phyloP scores from a whole-genome alignment of 257 asterid species.

The Phtheirospermum japonicum region DNA sequence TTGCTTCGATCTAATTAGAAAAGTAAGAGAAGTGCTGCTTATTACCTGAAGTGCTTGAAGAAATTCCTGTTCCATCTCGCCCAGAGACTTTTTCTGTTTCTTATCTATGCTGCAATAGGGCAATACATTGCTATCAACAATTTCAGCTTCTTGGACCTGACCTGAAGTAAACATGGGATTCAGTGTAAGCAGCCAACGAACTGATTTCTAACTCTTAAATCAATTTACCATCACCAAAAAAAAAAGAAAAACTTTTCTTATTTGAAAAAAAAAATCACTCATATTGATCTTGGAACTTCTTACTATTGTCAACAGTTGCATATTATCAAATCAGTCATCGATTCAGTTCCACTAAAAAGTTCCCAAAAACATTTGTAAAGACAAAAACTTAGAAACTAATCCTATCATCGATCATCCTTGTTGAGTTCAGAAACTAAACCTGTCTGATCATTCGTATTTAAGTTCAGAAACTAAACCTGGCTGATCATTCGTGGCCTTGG shows the following conservation, averaged over 20 bases:
- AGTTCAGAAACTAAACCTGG: constrained; percentile 42
- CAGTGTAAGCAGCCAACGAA: not conserved
- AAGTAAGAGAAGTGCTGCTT: too few relatives aligned
- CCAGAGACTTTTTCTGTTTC: constrained; percentile 58
- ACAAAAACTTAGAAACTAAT: too few relatives aligned
- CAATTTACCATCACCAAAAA: too few relatives aligned
- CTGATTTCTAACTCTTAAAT: too few relatives aligned
- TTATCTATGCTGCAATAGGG: constrained; percentile 62
- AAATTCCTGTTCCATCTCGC: constrained; percentile 90
- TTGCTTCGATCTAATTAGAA: too few relatives aligned
- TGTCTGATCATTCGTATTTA: not conserved
- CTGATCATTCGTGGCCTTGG: constrained; percentile 68
- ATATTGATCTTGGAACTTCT: not conserved
- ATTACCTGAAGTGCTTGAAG: constrained; percentile 79
- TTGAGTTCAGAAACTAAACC: not conserved
- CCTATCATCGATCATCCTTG: too few relatives aligned
- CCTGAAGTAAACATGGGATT: constrained; percentile 45
- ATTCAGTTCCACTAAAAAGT: not conserved
- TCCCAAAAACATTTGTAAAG: not conserved
- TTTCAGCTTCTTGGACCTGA: constrained; percentile 51
- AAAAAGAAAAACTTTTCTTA: not conserved
- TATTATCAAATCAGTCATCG: too few relatives aligned
- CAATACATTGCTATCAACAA: constrained; percentile 64
- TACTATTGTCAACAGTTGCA: not conserved
- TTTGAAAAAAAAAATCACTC: not conserved